A percentile compares a stretch with the other conserved stretches of the same genome.
These are phyloP conservation scores for Candida tibetensis DNA, from an alignment of 805 yeast genomes.

Conservation along the genomic window DNA sequence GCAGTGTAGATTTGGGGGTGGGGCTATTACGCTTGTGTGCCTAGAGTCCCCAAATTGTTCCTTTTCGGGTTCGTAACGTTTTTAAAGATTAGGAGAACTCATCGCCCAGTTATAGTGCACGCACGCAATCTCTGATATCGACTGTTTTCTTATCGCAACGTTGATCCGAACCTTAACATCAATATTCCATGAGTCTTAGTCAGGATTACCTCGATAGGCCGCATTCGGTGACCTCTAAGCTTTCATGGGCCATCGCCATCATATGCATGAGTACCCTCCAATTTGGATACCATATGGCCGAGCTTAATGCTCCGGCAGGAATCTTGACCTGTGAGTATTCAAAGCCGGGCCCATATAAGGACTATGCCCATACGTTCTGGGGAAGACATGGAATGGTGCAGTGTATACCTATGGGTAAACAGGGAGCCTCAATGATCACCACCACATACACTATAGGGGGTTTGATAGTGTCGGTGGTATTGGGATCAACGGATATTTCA, in stretches of 20 bases:
- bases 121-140: conserved; percentile 1
- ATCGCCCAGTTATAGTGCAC: too few species aligned
- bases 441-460: conserved; percentile 39
- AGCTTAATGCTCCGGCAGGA: conserved; percentile 33
- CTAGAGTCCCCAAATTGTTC: too few species aligned
- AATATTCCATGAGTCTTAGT: background rate
- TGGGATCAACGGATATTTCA: conserved; percentile 27
- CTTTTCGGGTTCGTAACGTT: too few species aligned
- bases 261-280: conserved; percentile 36
- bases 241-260: conserved; percentile 36
- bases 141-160: background rate
- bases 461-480: conserved; percentile 25
- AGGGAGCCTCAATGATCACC: conserved; percentile 25
- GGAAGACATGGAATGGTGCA: conserved; percentile 17
- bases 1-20: too few species aligned
- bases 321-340: conserved; percentile 24
- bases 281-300: conserved; percentile 41
- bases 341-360: conserved; percentile 17
- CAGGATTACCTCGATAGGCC: conserved; percentile 10
- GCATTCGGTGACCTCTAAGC: conserved; percentile 26
- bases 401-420: conserved; percentile 29
- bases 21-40: too few species aligned
- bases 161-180: background rate
- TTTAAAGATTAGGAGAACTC: too few species aligned
- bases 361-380: conserved; percentile 29